Conservation (phyloP, 2,329 filamentous ascomycete genomes). For the Teratosphaeria viscida region DNA sequence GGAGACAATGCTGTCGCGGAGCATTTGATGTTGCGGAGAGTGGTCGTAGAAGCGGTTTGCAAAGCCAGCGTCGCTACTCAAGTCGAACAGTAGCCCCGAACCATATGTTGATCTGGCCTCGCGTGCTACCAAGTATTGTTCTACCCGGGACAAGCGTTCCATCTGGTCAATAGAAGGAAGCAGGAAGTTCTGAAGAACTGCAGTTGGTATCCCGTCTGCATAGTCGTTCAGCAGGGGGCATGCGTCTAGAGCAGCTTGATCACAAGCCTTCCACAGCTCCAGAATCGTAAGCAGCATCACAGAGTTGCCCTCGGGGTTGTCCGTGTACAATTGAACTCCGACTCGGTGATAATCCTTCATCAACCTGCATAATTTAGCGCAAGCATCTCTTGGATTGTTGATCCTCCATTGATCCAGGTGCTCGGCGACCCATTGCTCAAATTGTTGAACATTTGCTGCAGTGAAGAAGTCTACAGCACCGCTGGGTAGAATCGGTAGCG, state of each 20-base stretch:
- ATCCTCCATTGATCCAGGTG: conserved; percentile 10
- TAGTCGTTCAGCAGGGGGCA: conserved; percentile 43
- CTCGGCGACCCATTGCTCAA: conserved; percentile 12
- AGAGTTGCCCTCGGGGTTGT: conserved; percentile 42
- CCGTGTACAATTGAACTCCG: conserved; percentile 28
- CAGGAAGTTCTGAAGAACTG: conserved; percentile 46
- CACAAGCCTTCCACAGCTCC: conserved; percentile 49
- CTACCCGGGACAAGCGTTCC: conserved; percentile 39
- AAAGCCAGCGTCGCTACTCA: conserved; percentile 24
- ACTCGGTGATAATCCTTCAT: conserved; percentile 11
- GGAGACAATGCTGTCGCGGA: conserved; percentile 26
- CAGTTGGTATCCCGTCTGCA: conserved; percentile 40
- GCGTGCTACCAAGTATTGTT: conserved; percentile 39
- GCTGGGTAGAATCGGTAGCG: conserved; percentile 7
- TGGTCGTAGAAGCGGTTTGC: conserved; percentile 37
- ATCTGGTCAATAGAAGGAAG: conserved; percentile 40
- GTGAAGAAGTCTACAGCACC: conserved; percentile 1
- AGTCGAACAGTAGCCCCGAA: conserved; percentile 40
- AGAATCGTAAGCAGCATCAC: conserved; percentile 44
- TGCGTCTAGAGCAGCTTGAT: conserved; percentile 32
- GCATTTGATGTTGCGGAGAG: conserved; percentile 9
- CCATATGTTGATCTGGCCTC: conserved; percentile 14
- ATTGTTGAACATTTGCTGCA: conserved; percentile 7
- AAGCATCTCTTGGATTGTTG: not conserved
- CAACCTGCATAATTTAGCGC: conserved; percentile 2